A percentile compares a stretch with the other conserved stretches of the same genome.
phyloP scores from a whole-genome alignment of 805 yeast genomes.

The Kregervanrija delftensis region DNA sequence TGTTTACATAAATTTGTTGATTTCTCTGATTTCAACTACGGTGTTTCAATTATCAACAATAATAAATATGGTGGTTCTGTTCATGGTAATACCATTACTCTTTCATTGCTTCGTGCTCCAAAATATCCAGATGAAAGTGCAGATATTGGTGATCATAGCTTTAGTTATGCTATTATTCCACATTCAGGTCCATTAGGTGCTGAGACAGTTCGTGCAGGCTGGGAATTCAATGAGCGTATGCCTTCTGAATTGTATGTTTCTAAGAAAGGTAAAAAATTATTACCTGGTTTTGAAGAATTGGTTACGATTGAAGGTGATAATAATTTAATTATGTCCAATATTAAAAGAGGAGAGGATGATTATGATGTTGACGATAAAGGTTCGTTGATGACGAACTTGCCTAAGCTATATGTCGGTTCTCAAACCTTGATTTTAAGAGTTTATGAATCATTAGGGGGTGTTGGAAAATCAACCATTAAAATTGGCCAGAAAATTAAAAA shows the following conservation, averaged over 20 bases:
- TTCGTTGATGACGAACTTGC: slow-evolving; percentile 30
- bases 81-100: slow-evolving; percentile 87
- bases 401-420: slow-evolving; percentile 37
- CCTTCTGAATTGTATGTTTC: slow-evolving; percentile 14
- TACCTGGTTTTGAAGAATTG: slow-evolving; percentile 10
- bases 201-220: slow-evolving; percentile 66
- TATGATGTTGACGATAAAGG: slow-evolving; percentile 37
- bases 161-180: slow-evolving; percentile 80
- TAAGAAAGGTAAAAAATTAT: background rate
- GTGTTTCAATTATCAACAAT: slow-evolving; percentile 79
- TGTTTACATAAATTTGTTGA: slow-evolving; percentile 94
- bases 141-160: slow-evolving; percentile 83
- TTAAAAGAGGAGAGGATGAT: slow-evolving; percentile 89
- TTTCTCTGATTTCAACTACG: slow-evolving; percentile 77
- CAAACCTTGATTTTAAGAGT: slow-evolving; percentile 62
- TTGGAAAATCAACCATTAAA: slow-evolving; percentile 43
- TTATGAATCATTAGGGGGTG: slow-evolving; percentile 87
- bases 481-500: slow-evolving; percentile 37
- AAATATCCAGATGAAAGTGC: slow-evolving; percentile 93
- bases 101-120: slow-evolving; percentile 82
- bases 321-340: slow-evolving; percentile 61
- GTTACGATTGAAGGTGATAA: slow-evolving; percentile 39
- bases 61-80: slow-evolving; percentile 88
- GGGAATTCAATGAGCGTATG: slow-evolving; percentile 64
- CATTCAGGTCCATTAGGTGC: slow-evolving; percentile 62